Evolutionary conservation across 108 stramenopile genomes (phyloP).

Genomic region (Stephanodiscus triporus): DNA sequence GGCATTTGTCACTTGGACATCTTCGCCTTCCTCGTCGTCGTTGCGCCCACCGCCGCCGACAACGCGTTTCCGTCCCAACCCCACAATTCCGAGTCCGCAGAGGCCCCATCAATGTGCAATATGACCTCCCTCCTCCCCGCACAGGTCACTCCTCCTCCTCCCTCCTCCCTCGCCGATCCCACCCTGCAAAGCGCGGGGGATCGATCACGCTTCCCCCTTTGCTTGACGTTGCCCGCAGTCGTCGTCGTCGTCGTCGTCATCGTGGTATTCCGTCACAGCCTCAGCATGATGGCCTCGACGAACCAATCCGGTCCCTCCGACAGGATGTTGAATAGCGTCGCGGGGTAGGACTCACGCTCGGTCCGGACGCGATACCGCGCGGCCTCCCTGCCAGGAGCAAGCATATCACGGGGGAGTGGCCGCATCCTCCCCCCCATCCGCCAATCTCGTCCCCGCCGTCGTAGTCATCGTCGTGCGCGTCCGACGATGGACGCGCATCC

Average conservation of each 20-base stretch:
- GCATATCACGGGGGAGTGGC: slow-evolving; percentile 82
- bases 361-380: slow-evolving; percentile 76
- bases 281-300: too few species aligned
- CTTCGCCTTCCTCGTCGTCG: slow-evolving; percentile 8
- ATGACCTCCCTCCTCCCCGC: slow-evolving; percentile 31
- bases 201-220: not conserved
- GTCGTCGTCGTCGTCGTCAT: too few species aligned
- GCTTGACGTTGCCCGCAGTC: not conserved
- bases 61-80: too few species aligned
- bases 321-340: slow-evolving; percentile 82
- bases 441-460: slow-evolving; percentile 35
- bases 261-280: too few species aligned
- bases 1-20: slow-evolving; percentile 50
- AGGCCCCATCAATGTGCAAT: slow-evolving; percentile 83
- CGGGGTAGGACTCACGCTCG: slow-evolving; percentile 86
- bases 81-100: too few species aligned
- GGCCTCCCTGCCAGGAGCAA: slow-evolving; percentile 60
- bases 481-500: too few species aligned
- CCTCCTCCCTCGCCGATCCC: slow-evolving; percentile 19
- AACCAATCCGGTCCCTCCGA: too few species aligned
- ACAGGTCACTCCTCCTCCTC: not conserved
- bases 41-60: too few species aligned
- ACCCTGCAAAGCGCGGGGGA: slow-evolving; percentile 14
- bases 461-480: too few species aligned
- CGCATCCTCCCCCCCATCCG: too few species aligned